Conservation (phyloP, 441 rosid genomes). For the Macaranga tanarius region DNA sequence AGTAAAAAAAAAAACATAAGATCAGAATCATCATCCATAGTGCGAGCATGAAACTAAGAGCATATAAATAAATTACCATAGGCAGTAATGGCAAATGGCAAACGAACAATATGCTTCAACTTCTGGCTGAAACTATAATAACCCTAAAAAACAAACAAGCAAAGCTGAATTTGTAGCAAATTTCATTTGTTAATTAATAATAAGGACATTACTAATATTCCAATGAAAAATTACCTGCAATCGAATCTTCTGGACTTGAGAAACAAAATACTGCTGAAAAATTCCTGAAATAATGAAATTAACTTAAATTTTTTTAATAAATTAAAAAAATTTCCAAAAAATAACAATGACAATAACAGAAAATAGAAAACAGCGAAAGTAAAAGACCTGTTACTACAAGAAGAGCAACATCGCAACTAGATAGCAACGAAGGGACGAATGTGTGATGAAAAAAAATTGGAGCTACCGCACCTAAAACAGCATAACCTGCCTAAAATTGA, state of each 20-base stretch:
- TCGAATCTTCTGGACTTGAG: conserved; percentile 91
- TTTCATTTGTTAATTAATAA: not conserved
- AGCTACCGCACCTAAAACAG: conserved; percentile 65
- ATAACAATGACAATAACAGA: not conserved
- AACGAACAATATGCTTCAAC: conserved; percentile 89
- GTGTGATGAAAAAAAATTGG: conserved; percentile 55
- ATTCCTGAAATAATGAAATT: conserved; percentile 44
- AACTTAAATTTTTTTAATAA: too few relatives aligned
- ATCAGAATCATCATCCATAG: not conserved
- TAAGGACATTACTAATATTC: not conserved
- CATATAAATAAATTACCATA: conserved; percentile 64
- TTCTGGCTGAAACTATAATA: conserved; percentile 98
- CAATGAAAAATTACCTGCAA: conserved; percentile 57
- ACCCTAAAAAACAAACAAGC: conserved; percentile 50
- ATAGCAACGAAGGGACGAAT: conserved; percentile 60
- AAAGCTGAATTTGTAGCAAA: not conserved
- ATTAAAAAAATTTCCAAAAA: too few relatives aligned
- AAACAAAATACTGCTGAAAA: conserved; percentile 84
- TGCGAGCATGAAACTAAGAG: not conserved
- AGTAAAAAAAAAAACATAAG: not conserved
- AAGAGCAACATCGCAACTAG: conserved; percentile 70
- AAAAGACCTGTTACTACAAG: conserved; percentile 65
- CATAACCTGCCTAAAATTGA: conserved; percentile 69
- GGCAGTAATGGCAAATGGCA: conserved; percentile 84
- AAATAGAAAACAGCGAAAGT: not conserved